Conservation (phyloP, 192 early-diverging fungal genomes). For the Backusella psychrophila region DNA sequence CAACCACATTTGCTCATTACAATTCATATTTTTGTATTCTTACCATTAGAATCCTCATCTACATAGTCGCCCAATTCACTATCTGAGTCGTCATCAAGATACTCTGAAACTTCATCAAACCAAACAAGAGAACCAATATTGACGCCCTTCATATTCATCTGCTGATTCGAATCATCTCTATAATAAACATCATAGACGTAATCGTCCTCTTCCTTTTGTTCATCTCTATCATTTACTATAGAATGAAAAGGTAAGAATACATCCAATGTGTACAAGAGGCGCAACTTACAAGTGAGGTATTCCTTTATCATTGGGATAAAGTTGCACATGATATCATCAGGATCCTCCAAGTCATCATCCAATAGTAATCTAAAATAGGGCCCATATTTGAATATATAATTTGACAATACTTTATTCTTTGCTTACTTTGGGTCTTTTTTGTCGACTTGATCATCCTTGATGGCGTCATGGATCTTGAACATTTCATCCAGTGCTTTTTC, state of each 20-base stretch:
- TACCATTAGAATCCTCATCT: slow-evolving; percentile 65
- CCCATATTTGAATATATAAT: not conserved
- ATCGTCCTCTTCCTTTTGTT: slow-evolving; percentile 47
- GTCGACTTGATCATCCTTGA: slow-evolving; percentile 50
- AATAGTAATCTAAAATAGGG: slow-evolving; percentile 2
- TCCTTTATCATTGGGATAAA: slow-evolving; percentile 71
- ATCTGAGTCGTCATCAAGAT: slow-evolving; percentile 36
- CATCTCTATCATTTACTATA: not conserved
- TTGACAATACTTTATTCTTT: not conserved
- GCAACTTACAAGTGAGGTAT: slow-evolving; percentile 51
- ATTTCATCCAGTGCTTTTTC: slow-evolving; percentile 42
- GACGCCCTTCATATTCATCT: slow-evolving; percentile 19
- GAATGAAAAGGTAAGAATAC: not conserved
- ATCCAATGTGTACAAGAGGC: not conserved
- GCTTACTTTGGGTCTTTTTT: slow-evolving; percentile 37
- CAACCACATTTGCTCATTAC: not conserved
- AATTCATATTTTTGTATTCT: not conserved
- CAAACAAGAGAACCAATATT: slow-evolving; percentile 50
- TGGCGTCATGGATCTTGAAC: slow-evolving; percentile 67
- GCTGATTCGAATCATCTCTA: slow-evolving; percentile 39
- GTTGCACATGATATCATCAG: slow-evolving; percentile 58
- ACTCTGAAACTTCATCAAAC: slow-evolving; percentile 45
- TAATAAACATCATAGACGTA: slow-evolving; percentile 82
- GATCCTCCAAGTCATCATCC: slow-evolving; percentile 31
- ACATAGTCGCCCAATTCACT: slow-evolving; percentile 38